phyloP scores from a whole-genome alignment of 2,329 filamentous ascomycete genomes.

The Parafenestella ontariensis region DNA sequence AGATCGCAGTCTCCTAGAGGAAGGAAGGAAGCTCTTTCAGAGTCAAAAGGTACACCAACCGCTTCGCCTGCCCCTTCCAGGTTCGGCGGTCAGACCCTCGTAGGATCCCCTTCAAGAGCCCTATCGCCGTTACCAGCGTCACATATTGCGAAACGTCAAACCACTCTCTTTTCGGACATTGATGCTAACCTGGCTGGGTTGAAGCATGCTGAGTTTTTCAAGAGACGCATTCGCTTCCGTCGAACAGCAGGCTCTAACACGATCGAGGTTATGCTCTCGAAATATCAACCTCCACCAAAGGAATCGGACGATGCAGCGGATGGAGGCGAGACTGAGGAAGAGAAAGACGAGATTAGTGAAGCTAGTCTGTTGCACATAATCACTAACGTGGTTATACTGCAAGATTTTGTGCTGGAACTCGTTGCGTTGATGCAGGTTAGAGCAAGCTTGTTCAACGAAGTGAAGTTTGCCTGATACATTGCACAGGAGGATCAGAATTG shows the following conservation, averaged over 20 bases:
- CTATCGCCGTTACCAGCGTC: conserved; percentile 40
- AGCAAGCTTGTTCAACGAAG: conserved; percentile 57
- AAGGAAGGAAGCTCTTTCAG: conserved; percentile 41
- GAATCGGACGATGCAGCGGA: conserved; percentile 22
- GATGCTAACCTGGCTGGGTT: conserved; percentile 41
- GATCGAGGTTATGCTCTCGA: conserved; percentile 45
- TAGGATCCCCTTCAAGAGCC: conserved; percentile 37
- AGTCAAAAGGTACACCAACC: conserved; percentile 25
- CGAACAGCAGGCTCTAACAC: conserved; percentile 27
- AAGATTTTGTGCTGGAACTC: conserved; percentile 59
- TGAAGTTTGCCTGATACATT: conserved; percentile 46
- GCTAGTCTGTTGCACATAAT: conserved; percentile 58
- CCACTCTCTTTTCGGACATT: conserved; percentile 45
- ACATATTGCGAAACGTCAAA: conserved; percentile 36
- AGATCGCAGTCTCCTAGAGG: conserved; percentile 46
- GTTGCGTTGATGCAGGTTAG: conserved; percentile 57
- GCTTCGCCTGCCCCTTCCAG: conserved; percentile 36
- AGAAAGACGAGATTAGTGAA: conserved; percentile 43
- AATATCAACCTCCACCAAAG: conserved; percentile 45
- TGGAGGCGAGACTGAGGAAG: conserved; percentile 14
- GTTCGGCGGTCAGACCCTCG: conserved; percentile 36
- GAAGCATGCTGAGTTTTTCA: conserved; percentile 42
- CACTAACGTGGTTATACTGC: conserved; percentile 59
- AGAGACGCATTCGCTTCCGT: conserved; percentile 45
- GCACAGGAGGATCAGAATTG: conserved; percentile 3